Conservation (phyloP, 352 stramenopile genomes). For the Phytophthora citricola region DNA sequence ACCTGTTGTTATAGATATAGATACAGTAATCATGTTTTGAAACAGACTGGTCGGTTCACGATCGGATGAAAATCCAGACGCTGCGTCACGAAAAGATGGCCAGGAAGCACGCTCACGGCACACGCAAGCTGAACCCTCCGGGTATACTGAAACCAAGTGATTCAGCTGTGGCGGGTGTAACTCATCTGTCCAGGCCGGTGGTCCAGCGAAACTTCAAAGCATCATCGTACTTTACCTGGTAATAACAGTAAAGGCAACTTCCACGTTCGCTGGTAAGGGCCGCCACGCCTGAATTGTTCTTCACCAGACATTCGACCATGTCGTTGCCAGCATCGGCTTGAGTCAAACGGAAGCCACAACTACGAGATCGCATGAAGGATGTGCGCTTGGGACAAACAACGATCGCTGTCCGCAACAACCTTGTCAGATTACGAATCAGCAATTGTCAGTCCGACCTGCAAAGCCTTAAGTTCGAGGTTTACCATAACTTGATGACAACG, state of each 20-base stretch:
- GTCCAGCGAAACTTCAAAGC: slow-evolving; percentile 1
- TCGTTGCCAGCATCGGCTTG: not conserved
- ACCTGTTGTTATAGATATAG: not conserved
- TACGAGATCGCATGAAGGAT: slow-evolving; percentile 8
- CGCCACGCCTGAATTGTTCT: no score
- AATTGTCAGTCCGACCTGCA: no score
- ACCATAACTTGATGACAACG: not conserved
- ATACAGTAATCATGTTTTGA: slow-evolving; percentile 2
- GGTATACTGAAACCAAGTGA: slow-evolving; percentile 13
- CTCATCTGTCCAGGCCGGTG: slow-evolving; percentile 12
- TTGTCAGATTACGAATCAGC: slow-evolving; percentile 14
- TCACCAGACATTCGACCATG: not conserved
- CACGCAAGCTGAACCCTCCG: slow-evolving; percentile 21
- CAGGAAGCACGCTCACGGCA: slow-evolving; percentile 21
- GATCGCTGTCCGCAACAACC: not conserved
- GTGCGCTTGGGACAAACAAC: slow-evolving; percentile 13
- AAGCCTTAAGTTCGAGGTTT: no score
- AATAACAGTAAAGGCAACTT: slow-evolving; percentile 16
- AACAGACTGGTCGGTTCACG: slow-evolving; percentile 9
- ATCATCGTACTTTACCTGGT: slow-evolving; percentile 8
- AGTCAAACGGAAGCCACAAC: not conserved
- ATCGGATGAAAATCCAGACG: slow-evolving; percentile 38
- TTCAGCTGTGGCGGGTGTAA: slow-evolving; percentile 1
- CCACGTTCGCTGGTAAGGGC: no score
- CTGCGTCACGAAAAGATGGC: slow-evolving; percentile 11